Evolutionary conservation across 257 asterid genomes (phyloP).

Genomic region (Orobanche coerulescens): DNA sequence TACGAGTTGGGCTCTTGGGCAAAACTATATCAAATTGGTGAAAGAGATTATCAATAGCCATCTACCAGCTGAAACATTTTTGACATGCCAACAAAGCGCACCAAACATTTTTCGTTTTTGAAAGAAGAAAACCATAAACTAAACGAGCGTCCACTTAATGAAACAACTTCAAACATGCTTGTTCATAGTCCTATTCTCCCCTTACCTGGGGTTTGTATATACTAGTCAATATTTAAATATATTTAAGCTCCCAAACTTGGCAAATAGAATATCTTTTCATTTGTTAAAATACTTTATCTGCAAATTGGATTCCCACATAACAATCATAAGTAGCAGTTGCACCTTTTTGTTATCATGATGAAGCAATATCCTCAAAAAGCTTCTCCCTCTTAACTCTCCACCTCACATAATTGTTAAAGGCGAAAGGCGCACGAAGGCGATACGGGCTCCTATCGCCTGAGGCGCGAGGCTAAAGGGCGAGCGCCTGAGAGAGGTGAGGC

Average conservation of each 20-base stretch:
- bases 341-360: not conserved
- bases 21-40: not conserved
- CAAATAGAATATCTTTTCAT: not conserved
- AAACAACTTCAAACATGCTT: constrained; percentile 2
- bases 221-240: not conserved
- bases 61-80: not conserved
- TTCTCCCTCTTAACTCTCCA: not conserved
- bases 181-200: not conserved
- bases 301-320: not conserved
- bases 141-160: not conserved
- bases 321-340: not conserved
- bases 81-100: constrained; percentile 8
- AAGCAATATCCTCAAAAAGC: not conserved
- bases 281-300: not conserved
- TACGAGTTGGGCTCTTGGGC: not conserved
- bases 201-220: not conserved
- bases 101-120: not conserved
- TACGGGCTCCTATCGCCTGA: too few relatives aligned
- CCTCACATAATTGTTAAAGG: too few relatives aligned
- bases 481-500: too few relatives aligned
- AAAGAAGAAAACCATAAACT: not conserved
- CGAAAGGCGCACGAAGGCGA: too few relatives aligned
- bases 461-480: too few relatives aligned
- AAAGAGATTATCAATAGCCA: not conserved
- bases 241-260: constrained; percentile 10